phyloP scores from a whole-genome alignment of 805 yeast genomes.

The Metschnikowia amazonensis region DNA sequence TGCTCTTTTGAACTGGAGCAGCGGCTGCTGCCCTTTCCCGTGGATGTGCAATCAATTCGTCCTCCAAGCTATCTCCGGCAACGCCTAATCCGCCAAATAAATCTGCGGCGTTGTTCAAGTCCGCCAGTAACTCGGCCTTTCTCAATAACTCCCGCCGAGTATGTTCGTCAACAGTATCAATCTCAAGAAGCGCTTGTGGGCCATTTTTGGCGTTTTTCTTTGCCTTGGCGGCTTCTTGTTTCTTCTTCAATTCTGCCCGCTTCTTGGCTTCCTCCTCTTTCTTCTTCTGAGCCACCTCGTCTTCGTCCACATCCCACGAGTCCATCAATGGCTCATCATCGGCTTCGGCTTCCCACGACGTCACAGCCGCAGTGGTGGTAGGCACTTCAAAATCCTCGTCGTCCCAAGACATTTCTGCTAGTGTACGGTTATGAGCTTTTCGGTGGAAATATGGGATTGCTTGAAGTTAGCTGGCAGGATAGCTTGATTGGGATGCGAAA shows the following conservation, averaged over 20 bases:
- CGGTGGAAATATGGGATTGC: neutral
- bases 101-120: constrained; percentile 89
- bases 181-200: constrained; percentile 45
- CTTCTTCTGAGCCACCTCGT: constrained; percentile 55
- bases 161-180: constrained; percentile 66
- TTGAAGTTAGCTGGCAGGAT: neutral
- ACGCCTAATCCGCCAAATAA: constrained; percentile 72
- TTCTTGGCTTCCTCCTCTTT: constrained; percentile 40
- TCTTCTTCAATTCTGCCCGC: constrained; percentile 42
- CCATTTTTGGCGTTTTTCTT: constrained; percentile 41
- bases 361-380: constrained; percentile 44
- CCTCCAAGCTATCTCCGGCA: constrained; percentile 34
- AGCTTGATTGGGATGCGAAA: neutral
- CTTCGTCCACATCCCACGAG: constrained; percentile 86
- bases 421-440: neutral
- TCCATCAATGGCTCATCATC: constrained; percentile 74
- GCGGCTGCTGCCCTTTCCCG: constrained; percentile 44
- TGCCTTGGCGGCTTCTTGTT: constrained; percentile 46
- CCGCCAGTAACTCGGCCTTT: constrained; percentile 79
- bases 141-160: constrained; percentile 72
- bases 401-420: constrained; percentile 57
- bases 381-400: constrained; percentile 88
- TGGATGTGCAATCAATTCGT: constrained; percentile 48
- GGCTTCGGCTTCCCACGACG: constrained; percentile 81
- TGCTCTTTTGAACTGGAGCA: constrained; percentile 26